Conservation (phyloP, 768 basidiomycete species). For the Tricholoma flavovirens region DNA sequence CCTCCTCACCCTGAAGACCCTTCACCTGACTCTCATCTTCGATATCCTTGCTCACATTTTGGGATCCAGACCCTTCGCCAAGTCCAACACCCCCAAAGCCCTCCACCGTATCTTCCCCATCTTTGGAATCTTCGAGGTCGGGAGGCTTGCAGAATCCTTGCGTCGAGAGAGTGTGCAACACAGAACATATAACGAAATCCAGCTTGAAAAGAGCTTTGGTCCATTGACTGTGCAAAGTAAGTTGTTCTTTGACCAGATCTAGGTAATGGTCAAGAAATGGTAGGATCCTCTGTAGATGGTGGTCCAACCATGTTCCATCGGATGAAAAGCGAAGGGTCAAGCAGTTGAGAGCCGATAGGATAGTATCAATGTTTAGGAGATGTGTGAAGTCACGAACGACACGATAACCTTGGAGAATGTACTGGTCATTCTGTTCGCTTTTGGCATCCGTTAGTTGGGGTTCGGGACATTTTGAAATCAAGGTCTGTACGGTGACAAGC, state of each 20-base stretch:
- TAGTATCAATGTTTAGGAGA: slow-evolving; percentile 40
- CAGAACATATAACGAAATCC: slow-evolving; percentile 66
- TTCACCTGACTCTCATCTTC: slow-evolving; percentile 97
- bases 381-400: slow-evolving; percentile 40
- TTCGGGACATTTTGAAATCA: slow-evolving; percentile 39
- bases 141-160: slow-evolving; percentile 93
- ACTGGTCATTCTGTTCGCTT: slow-evolving; percentile 39
- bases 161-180: slow-evolving; percentile 66
- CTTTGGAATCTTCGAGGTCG: slow-evolving; percentile 55
- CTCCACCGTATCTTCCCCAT: slow-evolving; percentile 42
- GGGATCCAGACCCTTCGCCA: slow-evolving; percentile 78
- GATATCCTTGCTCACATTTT: slow-evolving; percentile 92
- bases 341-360: slow-evolving; percentile 35
- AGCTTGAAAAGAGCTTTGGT: slow-evolving; percentile 81
- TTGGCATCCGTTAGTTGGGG: slow-evolving; percentile 13
- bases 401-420: slow-evolving; percentile 43
- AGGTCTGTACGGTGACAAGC: slow-evolving; percentile 58
- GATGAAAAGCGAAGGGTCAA: slow-evolving; percentile 35
- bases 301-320: slow-evolving; percentile 25
- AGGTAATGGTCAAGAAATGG: slow-evolving; percentile 75
- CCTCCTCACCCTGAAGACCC: slow-evolving; percentile 70
- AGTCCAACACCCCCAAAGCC: slow-evolving; percentile 75
- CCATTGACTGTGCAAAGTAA: slow-evolving; percentile 57
- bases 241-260: slow-evolving; percentile 48
- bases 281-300: slow-evolving; percentile 39